A percentile compares a stretch with the other conserved stretches of the same genome.
phyloP scores from a whole-genome alignment of 495 filamentous ascomycete species.

The Aspergillus biplanus region DNA sequence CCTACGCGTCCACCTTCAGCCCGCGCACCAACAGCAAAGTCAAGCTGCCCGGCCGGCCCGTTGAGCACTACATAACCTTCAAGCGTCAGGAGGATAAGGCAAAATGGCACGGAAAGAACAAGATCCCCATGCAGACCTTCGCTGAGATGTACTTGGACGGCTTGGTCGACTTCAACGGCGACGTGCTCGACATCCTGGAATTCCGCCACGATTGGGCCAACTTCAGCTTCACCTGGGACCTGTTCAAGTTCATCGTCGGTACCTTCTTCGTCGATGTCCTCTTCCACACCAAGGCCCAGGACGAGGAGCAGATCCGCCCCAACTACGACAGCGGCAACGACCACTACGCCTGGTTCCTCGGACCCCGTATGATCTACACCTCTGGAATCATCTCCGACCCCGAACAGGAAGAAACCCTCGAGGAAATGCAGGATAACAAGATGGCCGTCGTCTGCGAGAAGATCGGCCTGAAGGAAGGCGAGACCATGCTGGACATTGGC shows the following conservation, averaged over 20 bases:
- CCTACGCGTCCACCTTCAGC: slow-evolving; percentile 56
- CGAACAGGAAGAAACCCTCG: slow-evolving; percentile 65
- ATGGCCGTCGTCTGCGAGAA: slow-evolving; percentile 71
- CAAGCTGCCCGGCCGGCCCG: slow-evolving; percentile 59
- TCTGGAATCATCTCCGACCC: slow-evolving; percentile 71
- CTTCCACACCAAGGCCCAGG: slow-evolving; percentile 71
- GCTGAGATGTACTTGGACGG: slow-evolving; percentile 70
- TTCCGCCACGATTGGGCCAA: slow-evolving; percentile 72
- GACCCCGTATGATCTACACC: slow-evolving; percentile 77
- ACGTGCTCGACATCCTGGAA: slow-evolving; percentile 62
- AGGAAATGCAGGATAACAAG: slow-evolving; percentile 75
- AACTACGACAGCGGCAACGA: slow-evolving; percentile 77
- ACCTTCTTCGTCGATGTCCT: slow-evolving; percentile 71
- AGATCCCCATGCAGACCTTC: slow-evolving; percentile 69
- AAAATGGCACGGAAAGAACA: slow-evolving; percentile 63
- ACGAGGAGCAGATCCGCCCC: slow-evolving; percentile 75
- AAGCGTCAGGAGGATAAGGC: slow-evolving; percentile 57
- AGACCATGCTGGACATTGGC: slow-evolving; percentile 68
- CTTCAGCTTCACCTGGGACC: slow-evolving; percentile 66
- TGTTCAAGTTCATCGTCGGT: slow-evolving; percentile 69
- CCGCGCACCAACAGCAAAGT: slow-evolving; percentile 67
- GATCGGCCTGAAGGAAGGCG: slow-evolving; percentile 63
- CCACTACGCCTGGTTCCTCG: slow-evolving; percentile 76
- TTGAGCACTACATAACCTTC: slow-evolving; percentile 69
- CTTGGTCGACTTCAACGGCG: slow-evolving; percentile 66